These are phyloP conservation scores for Quercus phellos DNA, from an alignment of 331 rosid species.

Conservation along the genomic window DNA sequence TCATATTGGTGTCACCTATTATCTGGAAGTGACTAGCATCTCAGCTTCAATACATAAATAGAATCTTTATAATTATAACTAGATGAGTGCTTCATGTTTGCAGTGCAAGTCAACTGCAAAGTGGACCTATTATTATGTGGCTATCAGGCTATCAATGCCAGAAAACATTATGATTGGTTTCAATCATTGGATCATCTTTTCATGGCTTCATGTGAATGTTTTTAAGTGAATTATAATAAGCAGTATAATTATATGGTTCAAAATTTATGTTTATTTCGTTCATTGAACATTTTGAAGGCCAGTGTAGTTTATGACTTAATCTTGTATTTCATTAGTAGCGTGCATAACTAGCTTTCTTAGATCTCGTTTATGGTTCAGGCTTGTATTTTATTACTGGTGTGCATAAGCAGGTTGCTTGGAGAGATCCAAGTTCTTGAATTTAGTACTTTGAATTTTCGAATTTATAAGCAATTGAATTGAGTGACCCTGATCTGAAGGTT, in stretches of 20 bases:
- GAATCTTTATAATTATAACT: neutral
- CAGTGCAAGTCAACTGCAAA: neutral
- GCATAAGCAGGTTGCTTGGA: neutral
- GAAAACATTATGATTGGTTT: neutral
- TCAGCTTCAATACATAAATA: conserved; percentile 1
- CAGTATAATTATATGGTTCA: neutral
- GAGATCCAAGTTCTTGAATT: neutral
- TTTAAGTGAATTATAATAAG: neutral
- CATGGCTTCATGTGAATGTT: neutral
- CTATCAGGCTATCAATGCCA: neutral
- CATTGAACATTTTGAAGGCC: neutral
- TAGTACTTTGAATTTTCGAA: neutral
- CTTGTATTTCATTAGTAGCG: neutral
- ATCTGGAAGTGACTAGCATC: neutral
- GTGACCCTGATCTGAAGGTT: conserved; percentile 5
- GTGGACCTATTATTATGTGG: neutral
- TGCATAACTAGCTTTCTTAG: neutral
- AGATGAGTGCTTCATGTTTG: neutral
- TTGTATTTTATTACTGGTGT: neutral
- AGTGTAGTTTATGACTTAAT: neutral
- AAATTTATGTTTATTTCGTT: neutral
- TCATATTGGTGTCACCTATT: neutral
- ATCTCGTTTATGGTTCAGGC: no score
- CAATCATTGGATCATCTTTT: neutral
- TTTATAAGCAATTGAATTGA: neutral